These are phyloP conservation scores for Aspergillus costaricaensis DNA, from an alignment of 2,329 filamentous ascomycete species.

Conservation along the genomic window DNA sequence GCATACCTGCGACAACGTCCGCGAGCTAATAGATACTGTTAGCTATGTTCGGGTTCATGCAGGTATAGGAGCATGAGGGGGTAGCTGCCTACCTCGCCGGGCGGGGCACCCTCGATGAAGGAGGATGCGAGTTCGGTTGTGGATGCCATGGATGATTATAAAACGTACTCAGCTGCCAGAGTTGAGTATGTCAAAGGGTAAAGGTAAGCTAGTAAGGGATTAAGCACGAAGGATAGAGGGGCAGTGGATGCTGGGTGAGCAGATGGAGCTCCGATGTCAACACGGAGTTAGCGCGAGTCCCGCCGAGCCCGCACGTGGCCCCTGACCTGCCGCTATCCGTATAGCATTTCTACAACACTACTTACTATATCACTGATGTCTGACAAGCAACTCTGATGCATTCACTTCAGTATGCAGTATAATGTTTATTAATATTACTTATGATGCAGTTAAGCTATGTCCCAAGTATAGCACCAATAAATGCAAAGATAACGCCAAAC, in stretches of 20 bases:
- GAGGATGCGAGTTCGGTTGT: constrained; percentile 68
- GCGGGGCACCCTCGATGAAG: constrained; percentile 91
- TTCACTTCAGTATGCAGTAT: too few relatives aligned
- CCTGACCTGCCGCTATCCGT: neutral
- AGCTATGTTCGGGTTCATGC: constrained; percentile 11
- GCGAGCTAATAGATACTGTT: constrained; percentile 61
- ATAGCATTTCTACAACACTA: neutral
- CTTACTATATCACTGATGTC: neutral
- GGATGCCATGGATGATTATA: constrained; percentile 42
- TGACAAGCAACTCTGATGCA: too few relatives aligned
- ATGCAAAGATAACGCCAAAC: neutral
- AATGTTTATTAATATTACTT: too few relatives aligned
- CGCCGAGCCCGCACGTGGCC: neutral
- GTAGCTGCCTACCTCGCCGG: constrained; percentile 74
- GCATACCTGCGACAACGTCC: constrained; percentile 81
- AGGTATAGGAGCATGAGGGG: constrained; percentile 8
- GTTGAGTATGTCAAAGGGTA: neutral
- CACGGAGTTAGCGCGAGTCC: neutral
- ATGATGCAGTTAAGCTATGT: too few relatives aligned
- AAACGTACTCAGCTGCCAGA: neutral
- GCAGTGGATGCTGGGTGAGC: neutral
- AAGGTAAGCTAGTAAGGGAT: neutral
- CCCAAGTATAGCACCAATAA: neutral
- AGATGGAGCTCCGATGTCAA: neutral
- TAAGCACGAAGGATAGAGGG: neutral